Conservation (phyloP, 2,329 filamentous ascomycete species). For the Harringtonia lauricola region DNA sequence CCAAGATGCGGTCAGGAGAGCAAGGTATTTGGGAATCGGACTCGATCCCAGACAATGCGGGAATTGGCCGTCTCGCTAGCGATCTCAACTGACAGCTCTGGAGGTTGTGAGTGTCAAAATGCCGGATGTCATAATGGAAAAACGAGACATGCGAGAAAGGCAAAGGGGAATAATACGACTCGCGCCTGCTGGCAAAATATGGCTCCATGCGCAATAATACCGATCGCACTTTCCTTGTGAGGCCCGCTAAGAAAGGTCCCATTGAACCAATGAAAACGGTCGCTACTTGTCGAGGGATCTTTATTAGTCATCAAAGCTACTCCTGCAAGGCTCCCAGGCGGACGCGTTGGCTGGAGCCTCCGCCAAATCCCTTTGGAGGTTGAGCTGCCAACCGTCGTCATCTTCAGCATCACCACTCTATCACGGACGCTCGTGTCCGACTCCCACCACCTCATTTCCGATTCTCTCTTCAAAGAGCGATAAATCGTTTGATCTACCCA, state of each 20-base stretch:
- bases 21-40: background rate
- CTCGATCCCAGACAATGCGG: background rate
- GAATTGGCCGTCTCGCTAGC: background rate
- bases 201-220: background rate
- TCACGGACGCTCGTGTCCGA: conserved; percentile 4
- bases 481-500: too few relatives aligned
- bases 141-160: background rate
- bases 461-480: background rate
- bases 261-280: too few relatives aligned
- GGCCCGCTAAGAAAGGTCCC: background rate
- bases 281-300: too few relatives aligned
- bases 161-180: background rate
- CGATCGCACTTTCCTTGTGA: background rate
- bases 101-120: background rate
- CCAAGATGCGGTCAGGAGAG: background rate
- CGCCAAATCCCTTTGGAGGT: background rate
- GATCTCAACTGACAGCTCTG: background rate
- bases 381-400: conserved; percentile 9
- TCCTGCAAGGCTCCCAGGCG: conserved; percentile 41
- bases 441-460: background rate
- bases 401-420: conserved; percentile 4
- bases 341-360: conserved; percentile 15
- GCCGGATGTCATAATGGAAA: background rate
- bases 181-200: background rate
- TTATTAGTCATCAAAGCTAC: conserved; percentile 34